These are phyloP conservation scores for Diplogelasinospora grovesii DNA, from an alignment of 495 filamentous ascomycete genomes.

Conservation along the genomic window DNA sequence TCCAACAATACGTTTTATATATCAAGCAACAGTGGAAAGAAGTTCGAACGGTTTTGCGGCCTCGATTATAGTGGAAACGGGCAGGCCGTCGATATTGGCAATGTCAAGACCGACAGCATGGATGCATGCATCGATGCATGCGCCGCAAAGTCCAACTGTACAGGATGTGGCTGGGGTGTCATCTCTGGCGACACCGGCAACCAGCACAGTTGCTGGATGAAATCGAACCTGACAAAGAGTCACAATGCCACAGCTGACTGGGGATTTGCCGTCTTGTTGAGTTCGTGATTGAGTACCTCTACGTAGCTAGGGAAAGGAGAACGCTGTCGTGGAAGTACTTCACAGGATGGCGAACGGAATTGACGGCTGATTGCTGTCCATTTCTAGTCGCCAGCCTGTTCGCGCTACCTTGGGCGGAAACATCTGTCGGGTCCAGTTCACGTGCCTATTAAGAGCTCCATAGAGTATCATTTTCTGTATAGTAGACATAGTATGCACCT, in stretches of 20 bases:
- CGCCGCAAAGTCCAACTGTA: slow-evolving; percentile 21
- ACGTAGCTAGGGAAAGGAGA: no score
- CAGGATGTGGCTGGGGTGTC: slow-evolving; percentile 31
- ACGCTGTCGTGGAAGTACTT: no score
- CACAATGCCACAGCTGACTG: slow-evolving; percentile 37
- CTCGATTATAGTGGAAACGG: slow-evolving; percentile 26
- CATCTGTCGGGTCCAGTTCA: no score
- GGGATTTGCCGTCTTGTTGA: slow-evolving; percentile 34
- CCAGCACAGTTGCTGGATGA: slow-evolving; percentile 39
- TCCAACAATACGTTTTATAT: slow-evolving; percentile 31
- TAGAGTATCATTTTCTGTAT: no score
- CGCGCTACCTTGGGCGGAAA: no score
- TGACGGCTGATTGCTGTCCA: no score
- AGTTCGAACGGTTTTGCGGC: slow-evolving; percentile 28
- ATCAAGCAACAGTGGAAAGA: slow-evolving; percentile 13
- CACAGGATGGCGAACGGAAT: no score
- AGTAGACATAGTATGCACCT: no score
- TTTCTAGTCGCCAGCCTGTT: no score
- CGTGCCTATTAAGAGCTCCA: no score
- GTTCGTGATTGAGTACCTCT: no score
- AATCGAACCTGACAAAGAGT: slow-evolving; percentile 45
- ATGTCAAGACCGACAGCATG: slow-evolving; percentile 18
- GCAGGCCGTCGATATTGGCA: slow-evolving; percentile 27
- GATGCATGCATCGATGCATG: slow-evolving; percentile 29
- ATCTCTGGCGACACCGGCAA: slow-evolving; percentile 22